These are phyloP conservation scores for Rhodotorula sp. DNA, from an alignment of 1,284 basidiomycete genomes.

Conservation along the genomic window DNA sequence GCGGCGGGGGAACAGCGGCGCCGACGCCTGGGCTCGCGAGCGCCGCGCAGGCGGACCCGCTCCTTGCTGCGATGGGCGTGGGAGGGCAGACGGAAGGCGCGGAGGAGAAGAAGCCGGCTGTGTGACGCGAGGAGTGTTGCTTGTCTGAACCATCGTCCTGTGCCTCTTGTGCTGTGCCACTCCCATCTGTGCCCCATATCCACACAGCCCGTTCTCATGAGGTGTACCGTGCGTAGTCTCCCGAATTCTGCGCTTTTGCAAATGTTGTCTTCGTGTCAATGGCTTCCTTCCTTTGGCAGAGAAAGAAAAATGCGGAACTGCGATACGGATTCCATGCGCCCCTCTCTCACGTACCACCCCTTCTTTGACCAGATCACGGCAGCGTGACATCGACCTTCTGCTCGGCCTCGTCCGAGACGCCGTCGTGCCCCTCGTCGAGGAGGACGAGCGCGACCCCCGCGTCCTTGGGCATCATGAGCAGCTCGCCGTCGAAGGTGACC, in stretches of 20 bases:
- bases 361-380: not conserved
- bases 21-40: not conserved
- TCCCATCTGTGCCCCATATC: no score
- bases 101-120: not conserved
- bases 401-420: not conserved
- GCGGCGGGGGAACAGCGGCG: not conserved
- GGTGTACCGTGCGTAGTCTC: no score
- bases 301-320: no score
- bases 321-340: no score
- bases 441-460: conserved; percentile 26
- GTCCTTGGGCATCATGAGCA: conserved; percentile 42
- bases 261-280: no score
- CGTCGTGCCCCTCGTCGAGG: conserved; percentile 6
- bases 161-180: no score
- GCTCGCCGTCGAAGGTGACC: conserved; percentile 32
- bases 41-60: not conserved
- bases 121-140: not conserved
- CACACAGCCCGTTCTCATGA: no score
- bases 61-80: not conserved
- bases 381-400: conserved; percentile 8
- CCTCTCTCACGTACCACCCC: no score
- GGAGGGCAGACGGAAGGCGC: not conserved
- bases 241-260: no score
- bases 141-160: no score
- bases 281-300: no score